phyloP scores from a whole-genome alignment of 2,329 filamentous ascomycete species.

The Microdochium paspali region DNA sequence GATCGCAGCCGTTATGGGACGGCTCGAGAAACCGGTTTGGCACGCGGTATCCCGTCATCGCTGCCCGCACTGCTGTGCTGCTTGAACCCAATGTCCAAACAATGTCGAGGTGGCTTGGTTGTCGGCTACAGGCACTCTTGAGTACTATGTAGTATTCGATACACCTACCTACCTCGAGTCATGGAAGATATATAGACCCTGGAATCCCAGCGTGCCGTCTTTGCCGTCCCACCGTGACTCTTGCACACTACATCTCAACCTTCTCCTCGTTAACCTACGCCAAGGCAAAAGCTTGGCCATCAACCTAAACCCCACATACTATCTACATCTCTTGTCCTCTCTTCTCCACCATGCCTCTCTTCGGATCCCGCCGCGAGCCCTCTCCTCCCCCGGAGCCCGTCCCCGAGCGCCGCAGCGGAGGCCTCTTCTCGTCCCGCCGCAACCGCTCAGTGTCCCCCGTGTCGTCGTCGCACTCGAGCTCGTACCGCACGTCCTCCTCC shows the following conservation, averaged over 20 bases:
- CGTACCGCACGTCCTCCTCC: slow-evolving; percentile 12
- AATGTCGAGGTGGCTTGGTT: too few relatives aligned
- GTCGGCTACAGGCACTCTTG: too few relatives aligned
- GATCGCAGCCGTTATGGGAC: background rate
- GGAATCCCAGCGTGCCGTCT: too few relatives aligned
- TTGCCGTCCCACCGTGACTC: too few relatives aligned
- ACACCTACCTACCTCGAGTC: too few relatives aligned
- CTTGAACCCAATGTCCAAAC: background rate
- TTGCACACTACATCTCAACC: too few relatives aligned
- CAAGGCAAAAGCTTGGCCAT: background rate
- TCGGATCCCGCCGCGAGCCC: slow-evolving; percentile 17
- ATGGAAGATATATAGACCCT: too few relatives aligned
- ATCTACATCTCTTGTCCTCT: background rate
- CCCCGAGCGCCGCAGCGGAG: slow-evolving; percentile 19
- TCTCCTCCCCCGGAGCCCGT: slow-evolving; percentile 21
- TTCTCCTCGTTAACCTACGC: background rate
- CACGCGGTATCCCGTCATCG: background rate
- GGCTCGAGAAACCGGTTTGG: background rate
- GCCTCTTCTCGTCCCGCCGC: slow-evolving; percentile 26
- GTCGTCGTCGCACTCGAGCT: too few relatives aligned
- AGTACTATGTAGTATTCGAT: too few relatives aligned
- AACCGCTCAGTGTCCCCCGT: slow-evolving; percentile 19
- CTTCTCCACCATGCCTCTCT: slow-evolving; percentile 17
- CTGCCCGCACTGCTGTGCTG: background rate
- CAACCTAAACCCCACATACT: background rate